phyloP scores from a whole-genome alignment of 305 asterid species.

The Fraxinus ornus region DNA sequence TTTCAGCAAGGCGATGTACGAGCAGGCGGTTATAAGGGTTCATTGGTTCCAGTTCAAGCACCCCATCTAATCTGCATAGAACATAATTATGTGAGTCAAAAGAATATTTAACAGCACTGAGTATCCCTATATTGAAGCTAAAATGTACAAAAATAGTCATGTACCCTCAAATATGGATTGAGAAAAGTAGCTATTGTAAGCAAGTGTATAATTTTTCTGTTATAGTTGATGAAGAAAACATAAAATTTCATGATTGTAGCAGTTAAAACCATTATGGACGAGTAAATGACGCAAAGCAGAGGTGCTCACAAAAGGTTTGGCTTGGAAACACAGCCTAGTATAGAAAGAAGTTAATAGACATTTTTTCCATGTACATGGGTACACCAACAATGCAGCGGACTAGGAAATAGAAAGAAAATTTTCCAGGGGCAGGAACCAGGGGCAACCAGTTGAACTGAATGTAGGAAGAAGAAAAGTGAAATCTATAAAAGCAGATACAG shows the following conservation, averaged over 20 bases:
- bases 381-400: not conserved
- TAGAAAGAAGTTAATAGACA: not conserved
- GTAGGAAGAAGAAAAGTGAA: constrained; percentile 4
- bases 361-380: not conserved
- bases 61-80: constrained; percentile 58
- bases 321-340: constrained; percentile 6
- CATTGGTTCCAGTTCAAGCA: constrained; percentile 81
- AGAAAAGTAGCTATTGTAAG: not conserved
- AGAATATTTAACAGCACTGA: not conserved
- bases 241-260: not conserved
- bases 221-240: constrained; percentile 14
- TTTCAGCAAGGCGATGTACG: constrained; percentile 88
- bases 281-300: not conserved
- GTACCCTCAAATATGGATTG: not conserved
- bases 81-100: constrained; percentile 14
- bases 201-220: not conserved
- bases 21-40: constrained; percentile 76
- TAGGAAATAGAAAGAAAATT: not conserved
- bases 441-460: not conserved
- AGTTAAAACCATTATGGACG: not conserved
- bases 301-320: constrained; percentile 11
- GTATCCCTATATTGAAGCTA: not conserved
- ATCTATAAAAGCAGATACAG: not conserved
- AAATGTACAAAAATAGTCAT: constrained; percentile 9
- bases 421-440: not conserved